Conservation (phyloP, 441 rosid genomes). For the Mallotus japonicus region DNA sequence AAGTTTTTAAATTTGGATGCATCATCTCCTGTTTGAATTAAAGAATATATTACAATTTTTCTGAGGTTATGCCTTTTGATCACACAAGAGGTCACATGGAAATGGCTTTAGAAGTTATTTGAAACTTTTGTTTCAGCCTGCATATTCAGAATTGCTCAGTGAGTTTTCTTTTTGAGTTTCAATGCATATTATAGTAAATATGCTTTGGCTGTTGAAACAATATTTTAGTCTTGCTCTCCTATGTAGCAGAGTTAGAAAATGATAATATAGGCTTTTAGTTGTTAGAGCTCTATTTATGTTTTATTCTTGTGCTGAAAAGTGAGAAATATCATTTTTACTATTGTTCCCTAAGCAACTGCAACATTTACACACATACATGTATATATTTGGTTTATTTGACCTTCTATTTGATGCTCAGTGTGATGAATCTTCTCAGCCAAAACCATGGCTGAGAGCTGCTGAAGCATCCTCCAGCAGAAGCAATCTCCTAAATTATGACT, state of each 20-base stretch:
- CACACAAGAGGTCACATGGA: neutral
- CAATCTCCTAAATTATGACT: conserved; percentile 21
- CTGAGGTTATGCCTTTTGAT: conserved; percentile 4
- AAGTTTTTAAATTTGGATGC: too few relatives aligned
- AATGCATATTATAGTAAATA: neutral
- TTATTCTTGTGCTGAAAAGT: neutral
- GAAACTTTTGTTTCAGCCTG: neutral
- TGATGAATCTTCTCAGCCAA: conserved; percentile 39
- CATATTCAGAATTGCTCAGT: neutral
- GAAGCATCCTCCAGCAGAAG: conserved; percentile 41
- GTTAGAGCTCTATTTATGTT: neutral
- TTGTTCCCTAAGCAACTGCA: neutral
- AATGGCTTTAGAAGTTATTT: neutral
- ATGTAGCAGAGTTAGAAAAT: too few relatives aligned
- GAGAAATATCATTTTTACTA: neutral
- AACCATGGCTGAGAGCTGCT: conserved; percentile 36
- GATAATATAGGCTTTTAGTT: neutral
- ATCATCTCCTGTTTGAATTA: neutral
- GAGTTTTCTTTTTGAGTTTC: neutral
- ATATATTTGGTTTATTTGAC: conserved; percentile 3
- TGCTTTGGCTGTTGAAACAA: too few relatives aligned
- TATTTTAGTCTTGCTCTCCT: too few relatives aligned
- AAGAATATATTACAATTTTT: neutral
- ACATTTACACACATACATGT: neutral
- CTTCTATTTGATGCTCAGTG: conserved; percentile 24